Conservation (phyloP, 2,329 filamentous ascomycete species). For the Nemania sp. region DNA sequence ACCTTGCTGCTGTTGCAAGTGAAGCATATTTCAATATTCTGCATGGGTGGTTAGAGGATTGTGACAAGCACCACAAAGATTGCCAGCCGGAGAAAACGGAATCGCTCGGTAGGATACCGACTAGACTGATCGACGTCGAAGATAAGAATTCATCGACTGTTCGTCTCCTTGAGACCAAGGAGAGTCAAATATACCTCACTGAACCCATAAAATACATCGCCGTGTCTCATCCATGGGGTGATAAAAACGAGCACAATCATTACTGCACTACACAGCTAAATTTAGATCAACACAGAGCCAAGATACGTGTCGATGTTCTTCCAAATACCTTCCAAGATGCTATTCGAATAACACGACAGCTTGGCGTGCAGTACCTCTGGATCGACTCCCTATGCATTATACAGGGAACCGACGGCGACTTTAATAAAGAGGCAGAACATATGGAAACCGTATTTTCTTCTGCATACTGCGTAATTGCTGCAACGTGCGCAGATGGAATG, state of each 20-base stretch:
- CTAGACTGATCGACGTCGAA: conserved; percentile 36
- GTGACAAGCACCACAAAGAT: conserved; percentile 30
- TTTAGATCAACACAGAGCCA: conserved; percentile 16
- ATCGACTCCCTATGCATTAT: conserved; percentile 43
- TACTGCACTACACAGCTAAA: conserved; percentile 23
- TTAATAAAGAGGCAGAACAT: conserved; percentile 39
- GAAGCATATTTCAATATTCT: conserved; percentile 29
- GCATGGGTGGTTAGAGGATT: conserved; percentile 34
- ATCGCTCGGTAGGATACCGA: conserved; percentile 17
- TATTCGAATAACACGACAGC: conserved; percentile 22
- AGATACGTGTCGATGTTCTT: conserved; percentile 25
- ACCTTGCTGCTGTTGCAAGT: conserved; percentile 19
- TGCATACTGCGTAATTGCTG: conserved; percentile 47
- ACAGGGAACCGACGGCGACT: conserved; percentile 39
- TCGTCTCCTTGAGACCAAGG: conserved; percentile 25
- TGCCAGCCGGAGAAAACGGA: neutral
- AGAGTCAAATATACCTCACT: neutral
- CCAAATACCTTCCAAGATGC: conserved; percentile 40
- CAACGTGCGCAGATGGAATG: conserved; percentile 35
- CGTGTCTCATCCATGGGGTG: conserved; percentile 42
- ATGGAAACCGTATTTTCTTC: conserved; percentile 49
- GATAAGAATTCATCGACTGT: neutral
- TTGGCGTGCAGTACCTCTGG: conserved; percentile 38
- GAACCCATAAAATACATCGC: conserved; percentile 36
- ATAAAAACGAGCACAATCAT: conserved; percentile 35